These are phyloP conservation scores for Chrysoporthe deuterocubensis DNA, from an alignment of 2,329 filamentous ascomycete genomes.

Conservation along the genomic window DNA sequence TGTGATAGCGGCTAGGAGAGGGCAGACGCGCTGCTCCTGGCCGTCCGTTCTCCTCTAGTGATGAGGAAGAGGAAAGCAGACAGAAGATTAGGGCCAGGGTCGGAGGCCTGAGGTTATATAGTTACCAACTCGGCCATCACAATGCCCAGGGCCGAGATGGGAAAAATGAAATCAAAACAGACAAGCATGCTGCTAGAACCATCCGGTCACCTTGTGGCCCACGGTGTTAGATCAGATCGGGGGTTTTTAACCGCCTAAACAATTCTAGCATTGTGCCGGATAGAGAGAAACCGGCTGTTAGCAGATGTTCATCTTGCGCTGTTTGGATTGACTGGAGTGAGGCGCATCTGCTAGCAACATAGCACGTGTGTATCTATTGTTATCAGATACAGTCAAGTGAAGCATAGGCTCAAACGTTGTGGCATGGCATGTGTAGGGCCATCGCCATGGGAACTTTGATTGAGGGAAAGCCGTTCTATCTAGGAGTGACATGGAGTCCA, in stretches of 20 bases:
- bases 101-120: too few species aligned
- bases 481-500: background rate
- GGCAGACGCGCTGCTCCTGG: too few species aligned
- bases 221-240: background rate
- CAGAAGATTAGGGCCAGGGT: too few species aligned
- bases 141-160: too few species aligned
- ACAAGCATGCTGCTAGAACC: background rate
- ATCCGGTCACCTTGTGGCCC: background rate
- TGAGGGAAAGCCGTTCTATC: background rate
- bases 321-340: too few species aligned
- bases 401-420: background rate
- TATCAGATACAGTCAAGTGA: background rate
- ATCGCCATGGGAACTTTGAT: background rate
- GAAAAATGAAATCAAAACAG: background rate
- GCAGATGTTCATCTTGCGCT: too few species aligned
- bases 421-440: rapidly evolving
- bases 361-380: too few species aligned
- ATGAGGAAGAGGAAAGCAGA: too few species aligned
- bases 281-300: background rate
- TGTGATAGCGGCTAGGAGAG: too few species aligned
- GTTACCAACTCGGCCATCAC: too few species aligned
- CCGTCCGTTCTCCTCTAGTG: too few species aligned
- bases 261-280: background rate
- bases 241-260: background rate
- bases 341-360: too few species aligned